Base-by-base conservation (phyloP, 176 grass and related monocot genomes). In the Oryza coarctata region DNA sequence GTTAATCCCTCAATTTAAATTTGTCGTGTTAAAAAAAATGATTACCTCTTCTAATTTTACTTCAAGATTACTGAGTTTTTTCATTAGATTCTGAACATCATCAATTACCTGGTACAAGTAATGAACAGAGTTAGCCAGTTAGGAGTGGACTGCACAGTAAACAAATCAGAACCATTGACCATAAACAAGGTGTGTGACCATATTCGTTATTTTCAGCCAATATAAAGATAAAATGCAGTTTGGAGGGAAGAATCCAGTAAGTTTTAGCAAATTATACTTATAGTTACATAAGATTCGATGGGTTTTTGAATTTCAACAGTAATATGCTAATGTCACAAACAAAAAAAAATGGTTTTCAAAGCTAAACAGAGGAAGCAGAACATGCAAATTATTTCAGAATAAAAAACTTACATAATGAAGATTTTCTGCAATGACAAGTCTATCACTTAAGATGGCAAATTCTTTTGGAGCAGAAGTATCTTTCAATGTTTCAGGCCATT, bases 11-110 rank as follows among this genome's bases (percentile, higher is more conserved):
- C 18, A 17, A 45, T 5, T 40, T 7, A 73, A 80, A 30, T 74
- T 13, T 34, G 33, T 26, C n/a, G 60, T 76, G n/a, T 66, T 5
- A 22, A 22, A 29, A 38, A 45, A 70, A 64, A 20, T 23, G 74
- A 81, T 74, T 68, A 94, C 94, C 88, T 91, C 90, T 68, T 86
- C 72, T 86, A 98, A 87, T 87, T 98, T 94, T 15, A 36, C 77
- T 93, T 89, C 86, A 79, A 98, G 88, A 88, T 68, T 81, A 76
- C 82, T 82, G 43, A 94, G 78, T 70, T 91, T 86, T 41, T 64
- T 88, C 77, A 80, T 82, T 77, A 98, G 73, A 88, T 88, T 86
- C 34, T 86, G 71, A 79, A 89, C 75, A 87, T 94, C 90, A 79
- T 91, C 86, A 18, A 34, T 63, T 82, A 89, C 86, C 95, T 98